A percentile compares a stretch with the other conserved stretches of the same genome.
phyloP scores from a whole-genome alignment of 805 yeast genomes.

The Schwanniomyces yamadae region DNA sequence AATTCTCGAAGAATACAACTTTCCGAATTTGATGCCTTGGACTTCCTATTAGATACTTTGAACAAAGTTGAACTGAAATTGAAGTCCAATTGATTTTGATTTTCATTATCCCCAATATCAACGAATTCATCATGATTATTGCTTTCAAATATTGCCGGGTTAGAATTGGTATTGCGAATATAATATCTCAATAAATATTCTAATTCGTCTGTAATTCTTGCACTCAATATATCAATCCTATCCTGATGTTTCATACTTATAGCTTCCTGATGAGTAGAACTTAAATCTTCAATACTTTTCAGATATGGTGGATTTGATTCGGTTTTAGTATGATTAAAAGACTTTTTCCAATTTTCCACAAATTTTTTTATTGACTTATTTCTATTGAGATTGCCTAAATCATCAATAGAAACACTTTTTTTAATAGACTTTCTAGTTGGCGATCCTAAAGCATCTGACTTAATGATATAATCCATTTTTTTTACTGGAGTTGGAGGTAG shows the following conservation, averaged over 20 bases:
- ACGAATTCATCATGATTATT: slow-evolving; percentile 9
- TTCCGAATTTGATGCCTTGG: slow-evolving; percentile 1
- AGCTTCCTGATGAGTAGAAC: slow-evolving; percentile 15
- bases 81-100: slow-evolving; percentile 3
- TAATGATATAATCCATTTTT: slow-evolving; percentile 46
- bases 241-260: slow-evolving; percentile 21
- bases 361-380: slow-evolving; percentile 36
- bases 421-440: slow-evolving; percentile 6
- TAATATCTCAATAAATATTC: slow-evolving; percentile 53
- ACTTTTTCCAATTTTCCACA: slow-evolving; percentile 42
- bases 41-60: slow-evolving; percentile 17
- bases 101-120: slow-evolving; percentile 10
- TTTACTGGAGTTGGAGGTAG: slow-evolving; percentile 70
- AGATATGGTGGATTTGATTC: too few relatives aligned
- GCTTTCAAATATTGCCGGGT: slow-evolving; percentile 19
- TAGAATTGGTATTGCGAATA: slow-evolving; percentile 17
- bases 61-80: slow-evolving; percentile 7
- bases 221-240: slow-evolving; percentile 64
- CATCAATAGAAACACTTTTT: background rate
- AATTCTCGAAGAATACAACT: background rate
- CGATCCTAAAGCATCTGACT: slow-evolving; percentile 12
- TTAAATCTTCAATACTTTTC: slow-evolving; percentile 1
- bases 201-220: slow-evolving; percentile 68
- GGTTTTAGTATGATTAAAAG: slow-evolving; percentile 18
- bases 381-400: slow-evolving; percentile 21